Base-by-base conservation (phyloP, 305 asterid genomes). In the Fraxinus greggii region DNA sequence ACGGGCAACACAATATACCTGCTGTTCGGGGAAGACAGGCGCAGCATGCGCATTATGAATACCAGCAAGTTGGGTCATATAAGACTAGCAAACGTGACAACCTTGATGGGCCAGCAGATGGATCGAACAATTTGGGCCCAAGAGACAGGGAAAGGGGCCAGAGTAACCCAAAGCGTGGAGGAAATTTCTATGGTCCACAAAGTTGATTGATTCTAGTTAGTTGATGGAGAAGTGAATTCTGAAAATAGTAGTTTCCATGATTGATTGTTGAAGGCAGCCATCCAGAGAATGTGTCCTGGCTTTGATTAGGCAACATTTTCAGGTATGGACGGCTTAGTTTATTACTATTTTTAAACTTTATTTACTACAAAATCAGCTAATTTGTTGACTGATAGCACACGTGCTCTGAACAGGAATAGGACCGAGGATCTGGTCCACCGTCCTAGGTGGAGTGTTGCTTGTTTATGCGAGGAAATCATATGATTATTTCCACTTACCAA, bases 61-160 rank as follows among this genome's bases (percentile, higher is more conserved):
- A 96, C 89, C 99, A 93, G 87, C 97, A 97, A 1, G 94, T 93
- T 8, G 97, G 94, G 70, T 89, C 90, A 19, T 73, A 78, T 78
- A 90, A 90, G 91, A 87, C 83, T 59, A 86, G 87, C 85, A 89
- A 85, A 69, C 77, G 88, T 2, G 92, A 88, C 35, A 90, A 83
- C 28, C 79, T 78, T 26, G 94, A 91, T 76, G 92, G 80, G 78
- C 84, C 84, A 32, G 85, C 83, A 10, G 97, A 92, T 85, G 92
- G 86, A 59, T 86, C 84, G 35, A 88, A 84, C 77, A 79, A 78
- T 70, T 87, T 51, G 67, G 90, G 86, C 48, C 86, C 85, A 28
- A 93, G 91, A 84, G 88, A 93, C 84, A 85, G 88, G 91, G 98
- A 88, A 72, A 90, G 92, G 81, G 92, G 94, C 76, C 97, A 88